Base-by-base conservation (phyloP, 805 yeast species). In the Ogataea polymorpha region DNA sequence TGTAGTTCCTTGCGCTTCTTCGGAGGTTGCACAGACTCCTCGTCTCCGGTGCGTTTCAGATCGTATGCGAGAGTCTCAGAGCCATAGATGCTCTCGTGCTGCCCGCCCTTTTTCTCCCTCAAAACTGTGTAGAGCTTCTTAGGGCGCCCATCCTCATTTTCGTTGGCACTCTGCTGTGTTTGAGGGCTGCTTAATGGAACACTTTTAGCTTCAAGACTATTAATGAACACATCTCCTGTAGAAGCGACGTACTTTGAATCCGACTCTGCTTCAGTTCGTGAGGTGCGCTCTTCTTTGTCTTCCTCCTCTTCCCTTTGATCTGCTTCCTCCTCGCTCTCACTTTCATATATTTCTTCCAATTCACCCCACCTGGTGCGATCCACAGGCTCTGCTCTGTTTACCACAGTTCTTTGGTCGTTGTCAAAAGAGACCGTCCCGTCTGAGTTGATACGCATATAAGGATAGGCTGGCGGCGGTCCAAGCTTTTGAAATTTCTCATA, bases 391-490 rank as follows among this genome's bases (percentile, higher is more conserved):
- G 59, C 62, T 7, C 45, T 23, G 17, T 49, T 53, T 3, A 42
- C 32, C 2, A 38, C 41, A 10, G 37, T 36, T 14, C 40, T 45
- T 6, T 41, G 42, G 6, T 46, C 50, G 25, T 40, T 47, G 16
- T 51, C 48, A 36, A 67, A 61, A 2, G 67, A 65, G 1, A 74
- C 69, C 0, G 44, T 37, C 2, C 63, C 65, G 27, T 52, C 49
- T 3, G 44, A 44, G 63, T 57, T 3, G 74, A 86, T 73, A 24
- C 70, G 64, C 58, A 87, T 65, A 27, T 75, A 71, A 2, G 81
- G 80, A 62, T 87, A 90, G 14, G 88, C 72, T 0, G 96, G 96
- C 0, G 98, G 96, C 20, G 84, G 79, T 0, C 97, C 97, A 11
- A 75, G 53, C 41, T 74, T 69, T 39, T 72, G 72, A 86, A 90